Percentiles rank a stretch among this genome's conserved stretches.
Evolutionary conservation across 2,329 filamentous ascomycete genomes (phyloP).

Genomic region (Monilinia vaccinii-corymbosi): DNA sequence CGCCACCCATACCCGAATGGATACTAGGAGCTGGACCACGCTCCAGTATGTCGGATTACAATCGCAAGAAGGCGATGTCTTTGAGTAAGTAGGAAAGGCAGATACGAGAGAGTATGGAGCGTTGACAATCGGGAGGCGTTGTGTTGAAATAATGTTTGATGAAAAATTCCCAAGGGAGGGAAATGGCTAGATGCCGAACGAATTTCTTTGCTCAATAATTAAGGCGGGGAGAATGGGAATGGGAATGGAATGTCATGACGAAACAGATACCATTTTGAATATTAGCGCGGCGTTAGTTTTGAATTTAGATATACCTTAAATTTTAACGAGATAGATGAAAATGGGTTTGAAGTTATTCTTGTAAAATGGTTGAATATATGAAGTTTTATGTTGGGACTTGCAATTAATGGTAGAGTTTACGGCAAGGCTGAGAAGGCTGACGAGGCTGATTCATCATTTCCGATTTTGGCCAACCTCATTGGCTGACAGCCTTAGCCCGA

Average conservation of each 20-base stretch:
- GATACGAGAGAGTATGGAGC: slow-evolving; percentile 3
- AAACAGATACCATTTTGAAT: slow-evolving; percentile 27
- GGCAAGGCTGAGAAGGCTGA: too few species aligned
- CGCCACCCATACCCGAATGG: slow-evolving; percentile 54
- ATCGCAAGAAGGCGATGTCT: slow-evolving; percentile 21
- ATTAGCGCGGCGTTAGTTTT: slow-evolving; percentile 25
- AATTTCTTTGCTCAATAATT: slow-evolving; percentile 19
- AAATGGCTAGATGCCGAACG: slow-evolving; percentile 25
- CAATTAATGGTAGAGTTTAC: too few species aligned
- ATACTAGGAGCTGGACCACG: slow-evolving; percentile 45
- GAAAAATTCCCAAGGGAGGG: background rate
- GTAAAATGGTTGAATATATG: too few species aligned
- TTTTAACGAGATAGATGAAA: slow-evolving; percentile 17
- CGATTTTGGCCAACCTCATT: too few species aligned
- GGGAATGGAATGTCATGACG: slow-evolving; percentile 12
- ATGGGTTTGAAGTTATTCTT: background rate
- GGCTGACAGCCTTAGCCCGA: too few species aligned
- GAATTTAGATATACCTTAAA: slow-evolving; percentile 25
- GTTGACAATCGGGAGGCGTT: background rate
- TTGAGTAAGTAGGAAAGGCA: slow-evolving; percentile 13
- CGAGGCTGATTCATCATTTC: too few species aligned
- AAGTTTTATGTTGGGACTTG: too few species aligned
- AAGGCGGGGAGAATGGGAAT: slow-evolving; percentile 5
- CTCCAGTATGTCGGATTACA: slow-evolving; percentile 40
- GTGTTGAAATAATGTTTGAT: slow-evolving; percentile 5